Base-by-base conservation (phyloP, 2,329 filamentous ascomycete genomes). In the Remersonia thermophila region DNA sequence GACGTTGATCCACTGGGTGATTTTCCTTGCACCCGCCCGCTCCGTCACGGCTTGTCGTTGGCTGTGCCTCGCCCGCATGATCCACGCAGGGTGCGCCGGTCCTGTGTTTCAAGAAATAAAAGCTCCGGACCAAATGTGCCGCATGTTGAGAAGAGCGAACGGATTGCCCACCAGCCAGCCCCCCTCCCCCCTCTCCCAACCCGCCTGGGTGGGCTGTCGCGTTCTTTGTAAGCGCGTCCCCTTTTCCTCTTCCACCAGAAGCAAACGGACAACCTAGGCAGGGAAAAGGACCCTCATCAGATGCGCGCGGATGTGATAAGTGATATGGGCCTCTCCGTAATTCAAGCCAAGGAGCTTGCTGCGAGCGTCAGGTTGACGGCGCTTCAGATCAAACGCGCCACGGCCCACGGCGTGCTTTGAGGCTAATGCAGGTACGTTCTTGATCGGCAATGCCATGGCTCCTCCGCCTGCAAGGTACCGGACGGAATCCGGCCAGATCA, bases 401-500 rank as follows among this genome's bases (percentile, higher is more conserved):
- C n/a, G n/a, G n/a, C n/a, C n/a, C n/a, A n/a, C n/a, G n/a, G n/a
- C n/a, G n/a, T 23, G 16, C 2, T 25, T 25, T 13, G 9, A 7
- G 30, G 38, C 43, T 47, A 48, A 48, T 47, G 46, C 46, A 48
- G 46, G 44, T 41, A 45, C 43, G 9, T 30, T 18, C 23, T 35
- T 10, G 18, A 23, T 27, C 33, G 36, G 36, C 36, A 27, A 33
- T 26, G 30, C 32, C 33, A 31, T 35, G 32, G 32, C 35, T 39
- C n/a, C n/a, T n/a, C 37, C 30, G 38, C 35, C 38, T 41, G 40
- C 37, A 40, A 41, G 40, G 38, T 30, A 40, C 42, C 36, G 36
- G 32, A 23, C 20, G 20, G 20, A 5, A 9, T 6, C 20, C 20
- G 20, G 20, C 20, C 20, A 23, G 20, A 23, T 23, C 20, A 23